A percentile compares a stretch with the other conserved stretches of the same genome.
Conservation (phyloP, 2,329 filamentous ascomycete genomes). For the Cryphonectria japonica region DNA sequence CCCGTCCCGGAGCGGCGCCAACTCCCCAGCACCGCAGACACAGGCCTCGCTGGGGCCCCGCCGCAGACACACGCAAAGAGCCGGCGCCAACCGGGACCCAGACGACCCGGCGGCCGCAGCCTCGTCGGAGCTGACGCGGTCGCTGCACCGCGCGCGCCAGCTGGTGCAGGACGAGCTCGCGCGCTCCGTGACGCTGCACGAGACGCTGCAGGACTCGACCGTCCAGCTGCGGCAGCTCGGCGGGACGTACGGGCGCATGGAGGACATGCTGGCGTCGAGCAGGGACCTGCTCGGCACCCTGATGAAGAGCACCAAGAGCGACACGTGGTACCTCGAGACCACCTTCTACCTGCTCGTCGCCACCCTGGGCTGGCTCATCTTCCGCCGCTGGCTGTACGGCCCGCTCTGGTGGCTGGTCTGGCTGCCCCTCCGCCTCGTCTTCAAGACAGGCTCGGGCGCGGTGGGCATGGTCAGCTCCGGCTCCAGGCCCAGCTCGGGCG, state of each 20-base stretch:
- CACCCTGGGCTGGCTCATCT: constrained; percentile 85
- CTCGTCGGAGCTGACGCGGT: constrained; percentile 80
- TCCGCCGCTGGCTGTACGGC: constrained; percentile 83
- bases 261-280: constrained; percentile 75
- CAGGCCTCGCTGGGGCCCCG: constrained; percentile 21
- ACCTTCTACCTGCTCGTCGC: constrained; percentile 79
- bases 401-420: constrained; percentile 89
- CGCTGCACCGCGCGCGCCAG: constrained; percentile 82
- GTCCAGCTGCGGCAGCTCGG: constrained; percentile 79
- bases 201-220: constrained; percentile 84
- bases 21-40: constrained; percentile 37
- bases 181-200: constrained; percentile 85
- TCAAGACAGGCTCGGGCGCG: constrained; percentile 60
- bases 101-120: constrained; percentile 77
- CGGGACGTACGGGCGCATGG: constrained; percentile 79
- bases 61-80: constrained; percentile 20
- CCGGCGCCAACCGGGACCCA: constrained; percentile 41
- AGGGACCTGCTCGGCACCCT: constrained; percentile 77
- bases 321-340: constrained; percentile 96
- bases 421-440: constrained; percentile 73
- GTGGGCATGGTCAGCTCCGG: constrained; percentile 54
- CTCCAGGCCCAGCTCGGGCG: constrained; percentile 31
- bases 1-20: constrained; percentile 39
- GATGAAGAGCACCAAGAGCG: constrained; percentile 86
- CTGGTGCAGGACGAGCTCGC: constrained; percentile 84